Evolutionary conservation across 2,329 filamentous ascomycete species (phyloP).

Genomic region (Aspergillus tubingensis): DNA sequence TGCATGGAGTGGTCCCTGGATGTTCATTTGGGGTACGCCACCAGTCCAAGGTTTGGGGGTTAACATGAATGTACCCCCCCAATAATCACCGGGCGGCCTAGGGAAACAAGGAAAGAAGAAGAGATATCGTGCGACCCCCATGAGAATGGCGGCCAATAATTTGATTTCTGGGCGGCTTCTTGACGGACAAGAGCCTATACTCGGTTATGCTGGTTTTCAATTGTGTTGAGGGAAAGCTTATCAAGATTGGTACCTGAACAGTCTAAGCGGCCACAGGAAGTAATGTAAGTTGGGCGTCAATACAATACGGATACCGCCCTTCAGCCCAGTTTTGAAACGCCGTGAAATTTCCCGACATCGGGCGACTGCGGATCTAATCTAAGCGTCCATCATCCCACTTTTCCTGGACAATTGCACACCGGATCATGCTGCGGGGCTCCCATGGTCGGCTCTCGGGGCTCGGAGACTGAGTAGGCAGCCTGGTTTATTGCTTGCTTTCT

Average conservation of each 20-base stretch:
- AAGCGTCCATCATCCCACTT: conserved; percentile 15
- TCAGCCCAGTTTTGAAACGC: background rate
- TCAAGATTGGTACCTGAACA: background rate
- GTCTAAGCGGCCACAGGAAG: background rate
- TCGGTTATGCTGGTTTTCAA: too few relatives aligned
- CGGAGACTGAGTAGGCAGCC: background rate
- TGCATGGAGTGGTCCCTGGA: background rate
- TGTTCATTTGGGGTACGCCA: background rate
- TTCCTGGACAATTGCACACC: conserved; percentile 10
- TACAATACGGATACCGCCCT: background rate
- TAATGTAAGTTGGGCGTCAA: background rate
- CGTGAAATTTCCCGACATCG: conserved; percentile 24
- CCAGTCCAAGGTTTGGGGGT: background rate
- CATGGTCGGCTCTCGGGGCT: conserved; percentile 1
- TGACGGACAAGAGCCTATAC: too few relatives aligned
- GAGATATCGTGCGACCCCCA: background rate
- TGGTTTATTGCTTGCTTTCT: background rate
- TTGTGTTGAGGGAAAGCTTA: background rate
- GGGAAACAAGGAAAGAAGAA: background rate
- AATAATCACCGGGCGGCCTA: background rate
- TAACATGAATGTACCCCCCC: background rate
- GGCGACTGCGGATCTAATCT: conserved; percentile 27
- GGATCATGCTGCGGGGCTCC: conserved; percentile 8
- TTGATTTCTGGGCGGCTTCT: background rate
- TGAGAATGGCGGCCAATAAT: too few relatives aligned